Percentiles rank a stretch among this genome's conserved stretches.
phyloP scores from a whole-genome alignment of 345 rosid species.

The Hibiscus tridactylites region DNA sequence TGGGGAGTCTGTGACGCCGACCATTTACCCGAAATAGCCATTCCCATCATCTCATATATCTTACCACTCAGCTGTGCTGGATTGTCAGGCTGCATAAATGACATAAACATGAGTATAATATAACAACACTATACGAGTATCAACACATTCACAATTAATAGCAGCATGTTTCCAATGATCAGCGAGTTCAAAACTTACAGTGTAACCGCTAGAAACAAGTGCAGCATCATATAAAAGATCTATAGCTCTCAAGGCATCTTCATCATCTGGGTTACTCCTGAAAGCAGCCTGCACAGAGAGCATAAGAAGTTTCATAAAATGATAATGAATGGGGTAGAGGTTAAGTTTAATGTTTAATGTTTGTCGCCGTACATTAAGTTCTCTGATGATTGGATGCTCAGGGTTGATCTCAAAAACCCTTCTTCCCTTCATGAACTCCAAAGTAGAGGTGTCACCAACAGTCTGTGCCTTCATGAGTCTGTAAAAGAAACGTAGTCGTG shows the following conservation, averaged over 20 bases:
- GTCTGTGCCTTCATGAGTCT: slow-evolving; percentile 98
- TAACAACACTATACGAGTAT: neutral
- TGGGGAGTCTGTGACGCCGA: slow-evolving; percentile 24
- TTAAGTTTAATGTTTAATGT: neutral
- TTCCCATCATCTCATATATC: slow-evolving; percentile 95
- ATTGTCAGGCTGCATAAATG: slow-evolving; percentile 69
- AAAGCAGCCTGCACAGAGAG: slow-evolving; percentile 56
- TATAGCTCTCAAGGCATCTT: slow-evolving; percentile 72
- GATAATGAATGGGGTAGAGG: neutral
- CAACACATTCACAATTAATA: neutral
- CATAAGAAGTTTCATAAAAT: neutral
- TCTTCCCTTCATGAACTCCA: slow-evolving; percentile 94
- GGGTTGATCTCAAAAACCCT: slow-evolving; percentile 96
- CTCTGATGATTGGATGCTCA: slow-evolving; percentile 68
- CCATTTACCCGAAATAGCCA: slow-evolving; percentile 84
- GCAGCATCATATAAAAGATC: slow-evolving; percentile 92
- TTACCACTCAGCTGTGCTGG: slow-evolving; percentile 94
- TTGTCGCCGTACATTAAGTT: slow-evolving; percentile 39
- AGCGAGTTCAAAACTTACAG: slow-evolving; percentile 38
- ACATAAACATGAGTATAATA: neutral
- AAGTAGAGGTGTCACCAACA: slow-evolving; percentile 61
- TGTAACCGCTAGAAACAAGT: slow-evolving; percentile 82
- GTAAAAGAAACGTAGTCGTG: slow-evolving; percentile 11
- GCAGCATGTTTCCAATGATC: neutral
- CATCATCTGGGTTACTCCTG: slow-evolving; percentile 56